Base-by-base conservation (phyloP, 805 yeast genomes). In the Lachancea fermentati region DNA sequence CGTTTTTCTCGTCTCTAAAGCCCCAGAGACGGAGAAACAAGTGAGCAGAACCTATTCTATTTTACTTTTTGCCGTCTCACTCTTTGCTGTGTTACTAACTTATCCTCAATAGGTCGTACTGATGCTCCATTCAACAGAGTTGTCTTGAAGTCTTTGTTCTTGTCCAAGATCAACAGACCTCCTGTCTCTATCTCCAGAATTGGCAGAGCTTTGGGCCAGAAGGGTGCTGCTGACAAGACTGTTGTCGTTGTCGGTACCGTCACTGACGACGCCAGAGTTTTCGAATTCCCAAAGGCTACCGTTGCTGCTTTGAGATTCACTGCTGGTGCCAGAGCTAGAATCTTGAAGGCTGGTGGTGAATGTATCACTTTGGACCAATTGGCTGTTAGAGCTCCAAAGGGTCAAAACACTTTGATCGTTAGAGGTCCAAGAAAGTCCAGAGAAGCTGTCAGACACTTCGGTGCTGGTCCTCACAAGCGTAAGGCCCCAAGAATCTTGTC, bases 401-500 rank as follows among this genome's bases (percentile, higher is more conserved):
- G 99, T 76, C 83, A 86, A 74, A 93, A 93, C 96, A 93, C 98
- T 60, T 75, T 93, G 72, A 75, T 91, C 66, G 77, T 93, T 71
- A 87, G 97, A 80, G 99, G 99, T 73, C 95, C 97, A 76, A 88
- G 97, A 85, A 80, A 77, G 76, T 68, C 95, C 73, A 87, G 99
- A 81, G 97, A 93, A 79, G 97, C 97, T 66, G 97, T 87, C 66
- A 87, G 97, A 80, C 97, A 93, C 85, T 93, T 93, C 71, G 99
- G 99, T 73, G 70, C 91, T 73, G 99, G 99, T 78, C 99, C 99
- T 68, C 98, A 93, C 94, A 87, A 87, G 82, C 76, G 79, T 78
- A 93, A 93, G 87, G 97, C 97, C 67, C 99, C 99, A 76, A 88
- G 94, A 79, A 82, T 93, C 73, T 65, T 74, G 67, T 91, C 97